These are phyloP conservation scores for Salix koriyanagi DNA, from an alignment of 345 rosid genomes.

Conservation along the genomic window DNA sequence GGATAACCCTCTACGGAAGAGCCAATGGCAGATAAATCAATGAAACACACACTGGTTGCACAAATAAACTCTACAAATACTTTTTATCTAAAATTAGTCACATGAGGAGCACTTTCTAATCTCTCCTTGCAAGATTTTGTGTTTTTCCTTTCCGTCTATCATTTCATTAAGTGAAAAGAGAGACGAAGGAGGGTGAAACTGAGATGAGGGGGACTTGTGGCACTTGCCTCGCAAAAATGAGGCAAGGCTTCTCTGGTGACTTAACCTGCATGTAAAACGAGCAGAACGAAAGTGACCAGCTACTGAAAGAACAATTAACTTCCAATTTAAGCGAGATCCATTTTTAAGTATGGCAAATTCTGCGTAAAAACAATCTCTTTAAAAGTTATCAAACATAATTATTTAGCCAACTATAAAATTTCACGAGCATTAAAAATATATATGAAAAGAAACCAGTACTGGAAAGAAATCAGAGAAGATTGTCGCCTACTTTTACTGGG, in stretches of 20 bases:
- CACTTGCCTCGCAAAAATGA: background rate
- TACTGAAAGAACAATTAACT: background rate
- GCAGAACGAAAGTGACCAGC: slow-evolving; percentile 2
- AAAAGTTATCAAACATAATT: background rate
- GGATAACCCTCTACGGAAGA: background rate
- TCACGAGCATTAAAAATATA: background rate
- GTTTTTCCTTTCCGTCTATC: background rate
- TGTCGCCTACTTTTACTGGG: slow-evolving; percentile 39
- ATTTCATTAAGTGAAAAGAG: background rate
- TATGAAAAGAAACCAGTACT: background rate
- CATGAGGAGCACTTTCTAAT: background rate
- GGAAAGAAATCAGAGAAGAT: background rate
- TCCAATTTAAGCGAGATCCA: slow-evolving; percentile 12
- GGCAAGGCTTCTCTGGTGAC: slow-evolving; percentile 52
- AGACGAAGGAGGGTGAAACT: background rate
- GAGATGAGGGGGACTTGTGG: background rate
- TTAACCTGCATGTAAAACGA: slow-evolving; percentile 52
- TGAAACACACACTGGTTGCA: too few relatives aligned
- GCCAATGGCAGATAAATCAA: background rate
- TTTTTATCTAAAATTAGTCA: background rate
- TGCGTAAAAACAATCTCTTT: background rate
- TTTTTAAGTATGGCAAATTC: background rate
- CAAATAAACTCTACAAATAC: background rate
- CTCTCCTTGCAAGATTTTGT: background rate
- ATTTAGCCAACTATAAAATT: background rate